Conservation (phyloP, 2,329 filamentous ascomycete genomes). For the Pseudopyrenochaeta lycopersici region DNA sequence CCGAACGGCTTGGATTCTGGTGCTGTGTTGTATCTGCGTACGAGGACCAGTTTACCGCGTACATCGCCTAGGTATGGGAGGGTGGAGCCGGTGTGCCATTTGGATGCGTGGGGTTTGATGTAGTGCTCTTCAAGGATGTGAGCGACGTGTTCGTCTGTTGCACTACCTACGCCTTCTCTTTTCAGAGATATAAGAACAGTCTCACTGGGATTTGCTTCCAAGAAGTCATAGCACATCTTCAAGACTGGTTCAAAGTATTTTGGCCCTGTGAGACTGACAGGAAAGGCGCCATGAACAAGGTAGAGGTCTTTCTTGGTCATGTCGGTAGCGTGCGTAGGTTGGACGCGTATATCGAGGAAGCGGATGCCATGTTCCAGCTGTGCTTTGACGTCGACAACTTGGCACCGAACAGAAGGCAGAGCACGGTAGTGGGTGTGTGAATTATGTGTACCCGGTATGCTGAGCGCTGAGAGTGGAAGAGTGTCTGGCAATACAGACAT, state of each 20-base stretch:
- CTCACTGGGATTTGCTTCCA: constrained; percentile 80
- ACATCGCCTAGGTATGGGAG: constrained; percentile 82
- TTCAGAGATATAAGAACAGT: constrained; percentile 88
- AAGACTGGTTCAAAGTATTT: constrained; percentile 82
- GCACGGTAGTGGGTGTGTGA: constrained; percentile 85
- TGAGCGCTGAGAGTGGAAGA: constrained; percentile 79
- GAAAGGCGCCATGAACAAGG: constrained; percentile 91
- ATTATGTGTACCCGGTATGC: constrained; percentile 96
- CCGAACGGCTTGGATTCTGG: constrained; percentile 41
- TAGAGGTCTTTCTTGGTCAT: constrained; percentile 71
- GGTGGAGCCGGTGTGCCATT: constrained; percentile 79
- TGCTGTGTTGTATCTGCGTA: constrained; percentile 77
- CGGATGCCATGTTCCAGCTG: constrained; percentile 92
- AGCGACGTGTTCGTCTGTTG: constrained; percentile 80
- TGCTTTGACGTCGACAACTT: constrained; percentile 77
- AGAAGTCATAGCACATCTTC: constrained; percentile 75
- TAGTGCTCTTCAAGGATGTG: constrained; percentile 79
- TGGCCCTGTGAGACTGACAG: constrained; percentile 81
- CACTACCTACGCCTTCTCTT: constrained; percentile 84
- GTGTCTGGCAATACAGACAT: constrained; percentile 79
- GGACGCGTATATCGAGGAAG: constrained; percentile 91
- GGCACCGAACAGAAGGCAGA: constrained; percentile 91
- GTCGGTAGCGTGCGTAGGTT: constrained; percentile 67
- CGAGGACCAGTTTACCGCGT: constrained; percentile 82
- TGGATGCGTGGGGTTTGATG: constrained; percentile 60